Base-by-base conservation (phyloP, 441 rosid genomes). In the Sinapis alba region DNA sequence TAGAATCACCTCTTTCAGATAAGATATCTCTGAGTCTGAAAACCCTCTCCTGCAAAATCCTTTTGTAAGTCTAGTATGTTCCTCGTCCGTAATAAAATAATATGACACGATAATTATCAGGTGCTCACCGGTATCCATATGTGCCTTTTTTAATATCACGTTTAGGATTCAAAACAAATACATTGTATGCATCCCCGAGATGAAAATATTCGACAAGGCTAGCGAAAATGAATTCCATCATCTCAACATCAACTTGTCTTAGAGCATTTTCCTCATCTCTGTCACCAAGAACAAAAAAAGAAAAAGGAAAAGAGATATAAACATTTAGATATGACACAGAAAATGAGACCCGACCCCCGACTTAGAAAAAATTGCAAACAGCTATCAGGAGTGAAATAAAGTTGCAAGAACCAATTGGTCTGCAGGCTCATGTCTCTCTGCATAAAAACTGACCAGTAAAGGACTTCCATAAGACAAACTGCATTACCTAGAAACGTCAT, bases 141-240 rank as follows among this genome's bases (percentile, higher is more conserved):
- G 80, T 89, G 77, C 87, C 75, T 75, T 81, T 81, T 76, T 77
- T 86, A 1, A 50, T 5, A 45, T 80, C 87, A 74, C 53, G 85
- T 78, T 86, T 89, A 62, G 94, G 97, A 80, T 96, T 96, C 86
- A 96, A 81, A 80, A 96, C 73, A 75, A 96, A 93, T 79, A 96
- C 76, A 76, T 92, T 96, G 83, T 92, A 96, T 20, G 93, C 94
- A 81, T 86, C 89, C 70, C 76, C 97, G 67, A 96, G 90, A 76
- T 92, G 93, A 83, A 93, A 94, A 83, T 92, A 94, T 62, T 89
- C 92, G 26, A 89, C 93, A 76, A 96, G 97, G 86, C 98, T 89
- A 74, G 87, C 59, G 83, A 94, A 88, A 80, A 96, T 83, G 84
- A 82, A 82, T 76, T 88, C 99, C 91, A 94, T 83, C 94, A 86